Evolutionary conservation across 225 moss, liverwort and hornwort genomes (phyloP).

Genomic region (Antitrichia curtipendula): DNA sequence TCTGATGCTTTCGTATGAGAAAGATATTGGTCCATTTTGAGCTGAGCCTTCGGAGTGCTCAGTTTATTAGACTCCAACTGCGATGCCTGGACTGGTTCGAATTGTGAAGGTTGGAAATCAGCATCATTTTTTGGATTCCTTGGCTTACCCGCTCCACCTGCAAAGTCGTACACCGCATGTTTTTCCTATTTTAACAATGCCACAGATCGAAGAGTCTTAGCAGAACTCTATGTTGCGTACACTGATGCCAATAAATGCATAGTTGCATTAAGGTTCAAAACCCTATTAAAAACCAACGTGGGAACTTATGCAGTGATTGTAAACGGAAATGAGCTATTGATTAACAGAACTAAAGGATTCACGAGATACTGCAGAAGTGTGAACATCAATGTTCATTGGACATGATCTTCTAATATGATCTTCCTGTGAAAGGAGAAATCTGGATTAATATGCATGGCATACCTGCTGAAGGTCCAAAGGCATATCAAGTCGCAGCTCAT

Average conservation of each 20-base stretch:
- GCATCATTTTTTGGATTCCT: constrained; percentile 9
- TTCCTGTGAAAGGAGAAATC: not conserved
- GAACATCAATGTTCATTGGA: not conserved
- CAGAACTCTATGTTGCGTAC: not conserved
- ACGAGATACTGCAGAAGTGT: not conserved
- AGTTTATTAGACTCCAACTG: constrained; percentile 13
- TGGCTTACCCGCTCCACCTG: constrained; percentile 65
- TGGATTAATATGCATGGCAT: not conserved
- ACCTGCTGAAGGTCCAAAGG: constrained; percentile 74
- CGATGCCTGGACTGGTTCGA: constrained; percentile 11
- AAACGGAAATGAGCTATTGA: not conserved
- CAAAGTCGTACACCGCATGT: constrained; percentile 53
- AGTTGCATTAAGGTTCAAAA: not conserved
- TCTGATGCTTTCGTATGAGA: constrained; percentile 7
- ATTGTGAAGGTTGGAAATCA: constrained; percentile 2
- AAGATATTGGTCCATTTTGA: constrained; percentile 39
- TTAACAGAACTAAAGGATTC: not conserved
- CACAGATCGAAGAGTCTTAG: constrained; percentile 9
- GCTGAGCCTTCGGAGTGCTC: constrained; percentile 39
- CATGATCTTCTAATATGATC: not conserved
- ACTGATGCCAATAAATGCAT: not conserved
- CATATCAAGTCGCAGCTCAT: constrained; percentile 70
- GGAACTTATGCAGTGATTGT: not conserved
- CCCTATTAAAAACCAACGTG: not conserved
- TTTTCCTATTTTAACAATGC: constrained; percentile 49